Evolutionary conservation across 345 rosid species (phyloP).

Genomic region (Citrus sp.): DNA sequence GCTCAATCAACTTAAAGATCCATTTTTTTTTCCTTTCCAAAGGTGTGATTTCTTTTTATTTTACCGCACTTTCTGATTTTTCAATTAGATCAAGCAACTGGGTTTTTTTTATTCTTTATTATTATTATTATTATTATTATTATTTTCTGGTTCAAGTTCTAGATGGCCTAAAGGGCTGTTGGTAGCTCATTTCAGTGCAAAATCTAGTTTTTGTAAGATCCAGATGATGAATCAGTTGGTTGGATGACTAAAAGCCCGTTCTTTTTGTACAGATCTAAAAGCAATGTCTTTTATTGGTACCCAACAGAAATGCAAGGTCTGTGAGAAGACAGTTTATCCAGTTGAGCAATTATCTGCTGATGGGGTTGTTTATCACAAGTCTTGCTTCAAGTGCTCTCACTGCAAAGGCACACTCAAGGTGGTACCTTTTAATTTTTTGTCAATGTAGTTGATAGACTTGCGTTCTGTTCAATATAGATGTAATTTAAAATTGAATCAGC

Average conservation of each 20-base stretch:
- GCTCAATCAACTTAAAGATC: conserved; percentile 10
- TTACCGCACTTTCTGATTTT: background rate
- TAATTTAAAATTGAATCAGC: background rate
- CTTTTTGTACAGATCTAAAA: conserved; percentile 16
- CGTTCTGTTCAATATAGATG: background rate
- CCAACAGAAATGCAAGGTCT: conserved; percentile 92
- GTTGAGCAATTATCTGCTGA: conserved; percentile 91
- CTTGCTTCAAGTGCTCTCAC: conserved; percentile 95
- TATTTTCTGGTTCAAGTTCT: background rate
- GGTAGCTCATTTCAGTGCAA: background rate
- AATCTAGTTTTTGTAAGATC: conserved; percentile 2
- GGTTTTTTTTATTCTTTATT: background rate
- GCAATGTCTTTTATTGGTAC: conserved; percentile 94
- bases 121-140: background rate
- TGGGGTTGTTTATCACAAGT: conserved; percentile 82
- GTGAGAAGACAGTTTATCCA: conserved; percentile 96
- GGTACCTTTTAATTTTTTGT: background rate
- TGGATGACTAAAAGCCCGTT: background rate
- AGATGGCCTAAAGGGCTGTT: background rate
- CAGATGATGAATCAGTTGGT: background rate
- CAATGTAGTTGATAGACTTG: background rate
- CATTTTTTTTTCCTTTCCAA: conserved; percentile 3
- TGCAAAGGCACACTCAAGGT: conserved; percentile 96
- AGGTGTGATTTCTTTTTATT: conserved; percentile 22
- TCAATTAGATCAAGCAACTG: background rate